Conservation (phyloP, 2,329 filamentous ascomycete species). For the Plenodomus tracheiphilus region DNA sequence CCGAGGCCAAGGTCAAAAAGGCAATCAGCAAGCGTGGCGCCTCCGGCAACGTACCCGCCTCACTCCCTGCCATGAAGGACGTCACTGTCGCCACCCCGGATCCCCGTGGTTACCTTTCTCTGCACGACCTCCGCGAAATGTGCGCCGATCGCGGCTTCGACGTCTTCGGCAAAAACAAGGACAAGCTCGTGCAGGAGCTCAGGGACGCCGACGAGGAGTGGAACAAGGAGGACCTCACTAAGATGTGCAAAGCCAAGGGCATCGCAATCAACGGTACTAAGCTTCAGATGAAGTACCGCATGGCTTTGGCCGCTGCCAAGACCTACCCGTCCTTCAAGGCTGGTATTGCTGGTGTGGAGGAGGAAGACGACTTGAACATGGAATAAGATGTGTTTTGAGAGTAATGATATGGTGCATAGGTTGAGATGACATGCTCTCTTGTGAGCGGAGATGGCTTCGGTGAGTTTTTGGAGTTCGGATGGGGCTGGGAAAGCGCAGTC, state of each 20-base stretch:
- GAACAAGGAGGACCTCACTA: conserved; percentile 21
- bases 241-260: conserved; percentile 25
- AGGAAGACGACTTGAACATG: conserved; percentile 3
- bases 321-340: conserved; percentile 20
- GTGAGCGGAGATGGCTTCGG: conserved; percentile 1
- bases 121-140: conserved; percentile 24
- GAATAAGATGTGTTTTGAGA: conserved; percentile 1
- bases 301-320: conserved; percentile 29
- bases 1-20: conserved; percentile 4
- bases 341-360: conserved; percentile 7
- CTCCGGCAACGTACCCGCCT: not conserved
- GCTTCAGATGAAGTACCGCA: conserved; percentile 25
- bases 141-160: conserved; percentile 24
- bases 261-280: conserved; percentile 24
- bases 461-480: not conserved
- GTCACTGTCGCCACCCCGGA: conserved; percentile 20
- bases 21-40: not conserved
- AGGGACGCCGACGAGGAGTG: conserved; percentile 26
- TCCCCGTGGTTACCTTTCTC: conserved; percentile 27
- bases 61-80: conserved; percentile 6
- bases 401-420: not conserved
- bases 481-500: not conserved
- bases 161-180: conserved; percentile 12
- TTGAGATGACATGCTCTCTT: not conserved
- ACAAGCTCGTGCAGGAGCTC: conserved; percentile 25